Evolutionary conservation across 202 grass and related monocot genomes (phyloP).

Genomic region (Musa balbisiana): DNA sequence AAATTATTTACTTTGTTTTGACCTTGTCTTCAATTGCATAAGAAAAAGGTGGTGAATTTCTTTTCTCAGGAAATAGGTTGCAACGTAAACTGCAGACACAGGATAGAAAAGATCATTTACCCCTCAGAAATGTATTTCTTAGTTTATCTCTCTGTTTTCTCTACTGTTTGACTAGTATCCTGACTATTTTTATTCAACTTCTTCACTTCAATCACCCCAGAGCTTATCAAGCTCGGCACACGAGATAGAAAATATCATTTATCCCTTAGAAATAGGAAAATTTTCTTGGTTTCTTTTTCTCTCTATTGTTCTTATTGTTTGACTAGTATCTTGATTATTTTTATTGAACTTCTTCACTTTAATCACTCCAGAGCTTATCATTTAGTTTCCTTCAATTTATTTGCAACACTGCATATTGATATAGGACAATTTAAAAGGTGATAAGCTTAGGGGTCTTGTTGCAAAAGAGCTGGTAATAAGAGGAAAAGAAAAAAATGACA

Average conservation of each 20-base stretch:
- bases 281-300: background rate
- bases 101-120: too few relatives aligned
- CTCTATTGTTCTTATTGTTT: background rate
- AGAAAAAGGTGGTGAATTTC: background rate
- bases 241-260: too few relatives aligned
- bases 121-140: background rate
- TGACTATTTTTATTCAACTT: background rate
- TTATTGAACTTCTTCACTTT: background rate
- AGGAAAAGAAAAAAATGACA: too few relatives aligned
- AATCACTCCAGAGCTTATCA: background rate
- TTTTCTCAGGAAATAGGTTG: background rate
- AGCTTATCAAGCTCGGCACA: too few relatives aligned
- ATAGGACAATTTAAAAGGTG: too few relatives aligned
- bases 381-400: background rate
- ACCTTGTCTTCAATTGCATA: background rate
- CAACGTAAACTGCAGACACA: too few relatives aligned
- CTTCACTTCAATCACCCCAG: background rate
- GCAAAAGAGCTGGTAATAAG: too few relatives aligned
- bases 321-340: background rate
- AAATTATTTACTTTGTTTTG: background rate
- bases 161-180: background rate
- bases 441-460: too few relatives aligned
- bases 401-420: background rate
- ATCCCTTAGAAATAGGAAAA: too few relatives aligned
- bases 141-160: background rate